Conservation (phyloP, 1,284 basidiomycete genomes). For the Mycosarcoma maydis region DNA sequence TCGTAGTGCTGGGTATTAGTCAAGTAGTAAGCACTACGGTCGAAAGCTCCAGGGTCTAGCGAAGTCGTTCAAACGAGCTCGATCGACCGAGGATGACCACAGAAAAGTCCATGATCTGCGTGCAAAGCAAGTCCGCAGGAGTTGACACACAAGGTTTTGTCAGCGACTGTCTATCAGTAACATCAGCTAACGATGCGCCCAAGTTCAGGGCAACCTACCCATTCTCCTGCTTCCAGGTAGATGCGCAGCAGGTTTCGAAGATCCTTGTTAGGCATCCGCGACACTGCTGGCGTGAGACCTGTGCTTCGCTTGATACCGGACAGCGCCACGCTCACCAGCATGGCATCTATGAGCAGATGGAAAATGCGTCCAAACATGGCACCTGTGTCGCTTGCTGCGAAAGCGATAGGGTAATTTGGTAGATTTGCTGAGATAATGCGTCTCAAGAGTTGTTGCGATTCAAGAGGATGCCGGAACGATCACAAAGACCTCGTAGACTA, state of each 20-base stretch:
- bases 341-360: conserved; percentile 62
- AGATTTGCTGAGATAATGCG: neutral
- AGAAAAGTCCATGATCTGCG: conserved; percentile 60
- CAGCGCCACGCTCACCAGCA: conserved; percentile 62
- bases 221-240: conserved; percentile 65
- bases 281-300: conserved; percentile 58
- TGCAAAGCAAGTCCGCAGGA: neutral
- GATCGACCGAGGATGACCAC: conserved; percentile 65
- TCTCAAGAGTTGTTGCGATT: neutral
- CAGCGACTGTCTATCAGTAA: conserved; percentile 10
- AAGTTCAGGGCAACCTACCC: conserved; percentile 55
- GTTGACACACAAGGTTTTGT: too few relatives aligned
- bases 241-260: conserved; percentile 59
- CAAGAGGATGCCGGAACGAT: too few relatives aligned
- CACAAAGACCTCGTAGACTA: too few relatives aligned
- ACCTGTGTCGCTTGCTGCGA: neutral
- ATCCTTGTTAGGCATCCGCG: conserved; percentile 60
- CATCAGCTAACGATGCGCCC: too few relatives aligned
- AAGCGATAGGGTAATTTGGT: neutral
- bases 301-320: conserved; percentile 65
- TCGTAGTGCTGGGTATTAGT: conserved; percentile 15
- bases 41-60: conserved; percentile 17
- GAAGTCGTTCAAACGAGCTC: conserved; percentile 62
- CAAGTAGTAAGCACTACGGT: neutral
- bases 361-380: conserved; percentile 63